These are phyloP conservation scores for Glaciozyma antarctica DNA, from an alignment of 768 basidiomycete genomes.

Conservation along the genomic window DNA sequence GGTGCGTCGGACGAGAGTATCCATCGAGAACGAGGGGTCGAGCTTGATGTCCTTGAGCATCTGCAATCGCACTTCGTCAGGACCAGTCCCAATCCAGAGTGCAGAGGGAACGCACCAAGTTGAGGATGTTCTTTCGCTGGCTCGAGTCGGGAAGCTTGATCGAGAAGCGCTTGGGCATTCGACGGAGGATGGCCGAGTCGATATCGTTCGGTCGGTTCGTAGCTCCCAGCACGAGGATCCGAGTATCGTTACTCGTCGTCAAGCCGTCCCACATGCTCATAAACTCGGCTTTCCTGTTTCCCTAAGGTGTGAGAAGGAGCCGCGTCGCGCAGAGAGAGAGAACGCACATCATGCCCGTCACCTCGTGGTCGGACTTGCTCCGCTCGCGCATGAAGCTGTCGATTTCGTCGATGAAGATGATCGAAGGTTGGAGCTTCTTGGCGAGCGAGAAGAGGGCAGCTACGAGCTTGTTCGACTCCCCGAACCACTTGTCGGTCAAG, in stretches of 20 bases:
- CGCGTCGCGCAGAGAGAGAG: too few species aligned
- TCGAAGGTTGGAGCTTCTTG: slow-evolving; percentile 81
- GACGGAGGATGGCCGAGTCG: slow-evolving; percentile 71
- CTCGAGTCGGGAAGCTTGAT: slow-evolving; percentile 66
- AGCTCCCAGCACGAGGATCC: slow-evolving; percentile 56
- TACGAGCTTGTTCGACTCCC: slow-evolving; percentile 89
- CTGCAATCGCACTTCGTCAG: slow-evolving; percentile 41
- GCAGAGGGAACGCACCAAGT: slow-evolving; percentile 49
- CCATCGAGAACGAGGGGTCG: slow-evolving; percentile 53
- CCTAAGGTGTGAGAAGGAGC: neutral
- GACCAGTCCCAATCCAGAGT: too few species aligned
- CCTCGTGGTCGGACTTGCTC: slow-evolving; percentile 83
- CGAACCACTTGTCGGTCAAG: slow-evolving; percentile 53
- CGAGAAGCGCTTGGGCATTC: slow-evolving; percentile 93
- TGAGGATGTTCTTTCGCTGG: slow-evolving; percentile 75
- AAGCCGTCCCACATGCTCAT: slow-evolving; percentile 75
- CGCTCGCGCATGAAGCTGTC: slow-evolving; percentile 88
- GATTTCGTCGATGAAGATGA: slow-evolving; percentile 99
- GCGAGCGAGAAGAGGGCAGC: slow-evolving; percentile 81
- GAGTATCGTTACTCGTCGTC: slow-evolving; percentile 49
- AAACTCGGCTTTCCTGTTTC: slow-evolving; percentile 39
- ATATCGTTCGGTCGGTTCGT: slow-evolving; percentile 93
- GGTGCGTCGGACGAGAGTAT: slow-evolving; percentile 56
- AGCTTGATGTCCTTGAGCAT: slow-evolving; percentile 75
- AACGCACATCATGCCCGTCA: slow-evolving; percentile 70